Evolutionary conservation across 1,284 basidiomycete genomes (phyloP).

Genomic region (Papiliotrema fonsecae): DNA sequence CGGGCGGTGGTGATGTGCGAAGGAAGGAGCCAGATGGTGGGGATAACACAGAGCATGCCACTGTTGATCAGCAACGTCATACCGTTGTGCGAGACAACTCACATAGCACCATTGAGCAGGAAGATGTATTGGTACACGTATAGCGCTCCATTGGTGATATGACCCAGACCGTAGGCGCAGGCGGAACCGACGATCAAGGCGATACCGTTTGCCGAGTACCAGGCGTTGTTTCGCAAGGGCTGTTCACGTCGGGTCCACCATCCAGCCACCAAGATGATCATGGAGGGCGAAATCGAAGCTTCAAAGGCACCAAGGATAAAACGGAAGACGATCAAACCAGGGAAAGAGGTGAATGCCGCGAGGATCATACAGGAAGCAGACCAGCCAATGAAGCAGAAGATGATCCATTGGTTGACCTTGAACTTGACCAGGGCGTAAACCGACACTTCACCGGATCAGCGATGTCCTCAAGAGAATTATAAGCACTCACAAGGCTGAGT

Average conservation of each 20-base stretch:
- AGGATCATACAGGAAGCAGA: slow-evolving; percentile 17
- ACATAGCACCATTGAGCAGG: slow-evolving; percentile 50
- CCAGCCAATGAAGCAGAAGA: slow-evolving; percentile 27
- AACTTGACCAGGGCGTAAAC: background rate
- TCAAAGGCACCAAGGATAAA: slow-evolving; percentile 31
- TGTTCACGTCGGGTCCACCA: slow-evolving; percentile 41
- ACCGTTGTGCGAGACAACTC: slow-evolving; percentile 1
- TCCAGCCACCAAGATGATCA: slow-evolving; percentile 25
- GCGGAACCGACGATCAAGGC: slow-evolving; percentile 29
- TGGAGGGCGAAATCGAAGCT: slow-evolving; percentile 22
- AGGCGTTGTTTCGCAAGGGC: slow-evolving; percentile 21
- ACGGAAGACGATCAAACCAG: slow-evolving; percentile 20
- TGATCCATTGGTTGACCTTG: slow-evolving; percentile 26
- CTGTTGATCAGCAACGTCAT: slow-evolving; percentile 2
- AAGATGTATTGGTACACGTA: slow-evolving; percentile 50
- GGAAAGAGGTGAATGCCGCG: slow-evolving; percentile 17
- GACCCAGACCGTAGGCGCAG: slow-evolving; percentile 32
- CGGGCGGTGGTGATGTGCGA: slow-evolving; percentile 35
- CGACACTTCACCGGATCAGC: background rate
- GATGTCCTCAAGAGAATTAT: background rate
- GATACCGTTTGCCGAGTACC: slow-evolving; percentile 26
- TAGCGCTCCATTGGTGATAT: slow-evolving; percentile 16
- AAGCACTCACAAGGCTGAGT: background rate
- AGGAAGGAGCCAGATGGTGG: slow-evolving; percentile 32
- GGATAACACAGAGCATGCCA: slow-evolving; percentile 17